Evolutionary conservation across 1,139 yeast genomes (phyloP), one percentile per base, ranked within the genome.

Genomic region (Kodamaea ohmeri): DNA sequence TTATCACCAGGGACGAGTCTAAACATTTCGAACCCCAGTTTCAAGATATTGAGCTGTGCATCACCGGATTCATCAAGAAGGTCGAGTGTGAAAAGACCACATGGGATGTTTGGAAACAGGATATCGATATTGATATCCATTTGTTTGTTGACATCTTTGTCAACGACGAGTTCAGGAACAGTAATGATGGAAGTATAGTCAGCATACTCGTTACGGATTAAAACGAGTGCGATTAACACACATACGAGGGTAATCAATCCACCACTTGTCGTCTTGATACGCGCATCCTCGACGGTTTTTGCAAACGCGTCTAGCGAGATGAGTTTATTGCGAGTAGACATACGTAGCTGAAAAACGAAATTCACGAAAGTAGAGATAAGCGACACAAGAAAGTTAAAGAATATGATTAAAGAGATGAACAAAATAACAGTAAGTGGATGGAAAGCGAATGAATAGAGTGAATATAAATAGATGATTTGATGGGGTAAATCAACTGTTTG

Each of bases 261-360:
- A 37, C 98, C 98, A 5, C 92, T 74, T 3, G 90, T 73, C 2
- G 98, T 92, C 48, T 85, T 80, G 44, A 92, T 79, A 41, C 87
- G 75, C 4, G 96, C 95, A 59, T 92, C 98, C 52, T 90, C 97
- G 32, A 87, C 90, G 5, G 97, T 88, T 62, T 89, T 90, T 24
- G 96, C 81, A 61, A 92, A 92, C 9, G 95, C 96, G 61, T 92
- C 98, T 45, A 85, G 70, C 30, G 82, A 76, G 40, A 85, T 66
- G 46, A 87, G 67, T 44, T 67, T 66, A 16, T 79, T 76, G 49
- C 65, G 69, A 5, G 65, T 49, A 26, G 60, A 49, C 66, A 61
- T 61, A 27, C 29, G 44, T 37, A 16, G 30, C 25, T 30, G 22
- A 25, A 25, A 25, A 25, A 24, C n/a, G n/a, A n/a, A n/a, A n/a